Evolutionary conservation across 331 rosid species (phyloP).

Genomic region (Malus hybrid): DNA sequence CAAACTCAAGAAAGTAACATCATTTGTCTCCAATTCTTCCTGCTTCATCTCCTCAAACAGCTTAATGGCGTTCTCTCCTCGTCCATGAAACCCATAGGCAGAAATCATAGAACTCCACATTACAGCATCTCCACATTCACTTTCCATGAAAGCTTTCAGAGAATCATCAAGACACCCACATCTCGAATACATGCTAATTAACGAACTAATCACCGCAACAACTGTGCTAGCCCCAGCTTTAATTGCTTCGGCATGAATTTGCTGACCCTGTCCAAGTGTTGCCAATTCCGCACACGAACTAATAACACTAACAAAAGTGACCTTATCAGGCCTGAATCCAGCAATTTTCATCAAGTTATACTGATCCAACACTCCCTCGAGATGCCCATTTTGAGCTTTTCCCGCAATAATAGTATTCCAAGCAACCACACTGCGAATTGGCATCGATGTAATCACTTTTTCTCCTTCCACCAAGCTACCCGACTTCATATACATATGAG

Average conservation of each 20-base stretch:
- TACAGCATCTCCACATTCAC: constrained; percentile 48
- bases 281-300: constrained; percentile 68
- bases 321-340: constrained; percentile 63
- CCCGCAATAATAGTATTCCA: constrained; percentile 93
- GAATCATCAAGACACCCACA: constrained; percentile 80
- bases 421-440: constrained; percentile 59
- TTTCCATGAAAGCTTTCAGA: constrained; percentile 53
- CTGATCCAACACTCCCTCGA: constrained; percentile 54
- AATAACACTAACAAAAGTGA: constrained; percentile 62
- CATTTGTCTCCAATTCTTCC: constrained; percentile 49
- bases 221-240: constrained; percentile 60
- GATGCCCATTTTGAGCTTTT: constrained; percentile 56
- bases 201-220: constrained; percentile 54
- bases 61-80: constrained; percentile 59
- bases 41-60: constrained; percentile 62
- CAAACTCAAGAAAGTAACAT: constrained; percentile 75
- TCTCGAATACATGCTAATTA: constrained; percentile 77
- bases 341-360: constrained; percentile 59
- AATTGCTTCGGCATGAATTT: constrained; percentile 70
- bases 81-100: constrained; percentile 85
- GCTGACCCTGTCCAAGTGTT: constrained; percentile 79
- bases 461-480: constrained; percentile 66
- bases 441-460: constrained; percentile 52
- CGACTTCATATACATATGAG: constrained; percentile 86
- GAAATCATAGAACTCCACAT: constrained; percentile 81